phyloP scores from a whole-genome alignment of 805 yeast species.

The Lipomyces japonicus region DNA sequence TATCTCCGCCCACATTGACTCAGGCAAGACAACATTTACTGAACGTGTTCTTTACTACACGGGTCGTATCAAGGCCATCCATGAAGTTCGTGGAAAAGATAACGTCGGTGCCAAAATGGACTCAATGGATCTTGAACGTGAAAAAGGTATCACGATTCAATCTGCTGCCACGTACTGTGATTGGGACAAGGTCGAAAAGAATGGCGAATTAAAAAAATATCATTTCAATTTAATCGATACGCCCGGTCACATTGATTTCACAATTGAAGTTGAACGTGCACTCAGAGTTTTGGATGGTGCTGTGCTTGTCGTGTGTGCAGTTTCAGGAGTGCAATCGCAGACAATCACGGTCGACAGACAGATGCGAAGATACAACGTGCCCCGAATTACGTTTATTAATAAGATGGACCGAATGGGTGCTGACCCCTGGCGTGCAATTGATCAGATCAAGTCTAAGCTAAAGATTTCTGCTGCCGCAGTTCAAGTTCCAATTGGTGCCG shows the following conservation, averaged over 20 bases:
- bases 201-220: slow-evolving; percentile 52
- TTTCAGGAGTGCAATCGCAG: slow-evolving; percentile 96
- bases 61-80: slow-evolving; percentile 94
- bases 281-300: slow-evolving; percentile 97
- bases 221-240: slow-evolving; percentile 96
- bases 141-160: slow-evolving; percentile 97
- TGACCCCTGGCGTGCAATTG: slow-evolving; percentile 91
- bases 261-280: slow-evolving; percentile 99
- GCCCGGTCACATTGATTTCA: slow-evolving; percentile 98
- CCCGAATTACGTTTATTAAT: slow-evolving; percentile 91
- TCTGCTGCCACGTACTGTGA: slow-evolving; percentile 98
- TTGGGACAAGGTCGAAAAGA: slow-evolving; percentile 50
- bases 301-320: slow-evolving; percentile 96
- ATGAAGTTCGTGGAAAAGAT: slow-evolving; percentile 88
- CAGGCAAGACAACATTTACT: slow-evolving; percentile 97
- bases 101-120: slow-evolving; percentile 99
- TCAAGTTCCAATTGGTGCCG: slow-evolving; percentile 97
- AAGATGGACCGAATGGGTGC: slow-evolving; percentile 99
- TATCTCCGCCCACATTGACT: slow-evolving; percentile 95
- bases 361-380: slow-evolving; percentile 97
- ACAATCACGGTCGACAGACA: slow-evolving; percentile 98
- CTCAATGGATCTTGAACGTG: slow-evolving; percentile 97
- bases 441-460: slow-evolving; percentile 80
- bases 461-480: slow-evolving; percentile 95
- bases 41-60: slow-evolving; percentile 95